Evolutionary conservation across 2,329 filamentous ascomycete genomes (phyloP).

Genomic region (Zymoseptoria pseudotritici): DNA sequence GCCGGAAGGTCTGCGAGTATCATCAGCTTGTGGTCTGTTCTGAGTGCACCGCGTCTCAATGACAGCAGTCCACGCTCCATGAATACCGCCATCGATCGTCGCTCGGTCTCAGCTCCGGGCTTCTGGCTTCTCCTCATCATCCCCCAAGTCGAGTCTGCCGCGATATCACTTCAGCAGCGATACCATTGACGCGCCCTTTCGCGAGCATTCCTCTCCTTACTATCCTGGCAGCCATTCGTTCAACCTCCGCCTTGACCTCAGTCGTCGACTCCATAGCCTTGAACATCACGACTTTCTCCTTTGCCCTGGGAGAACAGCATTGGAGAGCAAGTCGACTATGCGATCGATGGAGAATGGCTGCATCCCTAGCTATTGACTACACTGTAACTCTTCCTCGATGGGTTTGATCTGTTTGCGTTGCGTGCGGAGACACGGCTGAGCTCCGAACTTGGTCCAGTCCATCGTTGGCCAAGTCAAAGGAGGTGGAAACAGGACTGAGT

Average conservation of each 20-base stretch:
- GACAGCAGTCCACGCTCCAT: neutral
- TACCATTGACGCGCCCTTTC: too few relatives aligned
- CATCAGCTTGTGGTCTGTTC: neutral
- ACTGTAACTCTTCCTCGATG: neutral
- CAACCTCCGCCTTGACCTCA: too few relatives aligned
- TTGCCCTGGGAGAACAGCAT: too few relatives aligned
- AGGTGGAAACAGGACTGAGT: neutral
- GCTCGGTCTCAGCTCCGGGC: neutral
- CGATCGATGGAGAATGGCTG: neutral
- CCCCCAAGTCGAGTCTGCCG: too few relatives aligned
- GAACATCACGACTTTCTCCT: too few relatives aligned
- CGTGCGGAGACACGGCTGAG: neutral
- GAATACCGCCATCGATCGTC: neutral
- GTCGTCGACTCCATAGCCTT: too few relatives aligned
- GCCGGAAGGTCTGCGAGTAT: too few relatives aligned
- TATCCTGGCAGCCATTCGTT: too few relatives aligned
- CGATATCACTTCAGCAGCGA: too few relatives aligned
- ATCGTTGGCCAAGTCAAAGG: neutral
- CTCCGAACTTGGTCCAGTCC: neutral
- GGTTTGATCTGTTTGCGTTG: neutral
- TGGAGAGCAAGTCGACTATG: neutral
- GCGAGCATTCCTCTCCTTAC: too few relatives aligned
- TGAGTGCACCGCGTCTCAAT: neutral
- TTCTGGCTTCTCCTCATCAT: neutral
- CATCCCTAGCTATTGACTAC: neutral